A percentile compares a stretch with the other conserved stretches of the same genome.
These are phyloP conservation scores for Fragaria vesca DNA, from an alignment of 306 rosid species.

Conservation along the genomic window DNA sequence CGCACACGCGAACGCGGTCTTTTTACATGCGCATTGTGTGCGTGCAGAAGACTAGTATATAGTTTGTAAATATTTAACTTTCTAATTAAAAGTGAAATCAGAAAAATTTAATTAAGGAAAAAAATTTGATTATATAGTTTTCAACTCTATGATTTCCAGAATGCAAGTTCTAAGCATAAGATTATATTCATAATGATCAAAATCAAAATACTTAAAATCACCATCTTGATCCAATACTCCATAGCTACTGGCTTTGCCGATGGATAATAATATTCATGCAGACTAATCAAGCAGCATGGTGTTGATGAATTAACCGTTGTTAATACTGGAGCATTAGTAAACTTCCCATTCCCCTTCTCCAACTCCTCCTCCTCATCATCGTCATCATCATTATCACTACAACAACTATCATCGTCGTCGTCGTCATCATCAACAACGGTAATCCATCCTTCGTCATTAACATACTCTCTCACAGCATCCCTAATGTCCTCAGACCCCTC, in stretches of 20 bases:
- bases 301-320: background rate
- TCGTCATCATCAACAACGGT: background rate
- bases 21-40: no score
- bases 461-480: conserved; percentile 52
- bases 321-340: background rate
- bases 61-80: no score
- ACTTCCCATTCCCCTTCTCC: background rate
- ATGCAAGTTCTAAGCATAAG: background rate
- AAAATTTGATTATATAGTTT: background rate
- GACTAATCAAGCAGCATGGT: background rate
- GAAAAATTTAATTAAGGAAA: no score
- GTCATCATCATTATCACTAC: background rate
- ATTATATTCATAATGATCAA: background rate
- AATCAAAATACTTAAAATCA: background rate
- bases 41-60: no score
- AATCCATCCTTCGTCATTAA: background rate
- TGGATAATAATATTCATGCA: background rate
- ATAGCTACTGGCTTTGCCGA: background rate
- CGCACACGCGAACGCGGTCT: no score
- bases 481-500: conserved; percentile 54
- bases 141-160: background rate
- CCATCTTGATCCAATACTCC: background rate
- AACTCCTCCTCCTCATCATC: no score
- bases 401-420: background rate
- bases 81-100: no score